These are phyloP conservation scores for Elsinoe necatrix DNA, from an alignment of 2,329 filamentous ascomycete genomes.

Conservation along the genomic window DNA sequence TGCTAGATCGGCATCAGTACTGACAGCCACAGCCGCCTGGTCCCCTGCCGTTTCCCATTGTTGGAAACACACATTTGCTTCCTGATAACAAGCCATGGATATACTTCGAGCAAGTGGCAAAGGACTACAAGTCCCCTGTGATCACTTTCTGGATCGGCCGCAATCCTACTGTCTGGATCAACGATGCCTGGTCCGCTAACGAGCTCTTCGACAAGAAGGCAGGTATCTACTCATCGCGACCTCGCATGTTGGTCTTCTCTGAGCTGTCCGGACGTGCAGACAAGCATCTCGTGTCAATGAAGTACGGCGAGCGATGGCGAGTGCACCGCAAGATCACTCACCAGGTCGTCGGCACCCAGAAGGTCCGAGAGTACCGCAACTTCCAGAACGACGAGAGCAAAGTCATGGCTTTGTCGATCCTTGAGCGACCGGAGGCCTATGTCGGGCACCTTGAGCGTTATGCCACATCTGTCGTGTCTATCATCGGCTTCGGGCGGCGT, in stretches of 20 bases:
- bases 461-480: conserved; percentile 47
- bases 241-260: conserved; percentile 38
- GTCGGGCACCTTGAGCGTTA: conserved; percentile 47
- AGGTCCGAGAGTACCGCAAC: conserved; percentile 44
- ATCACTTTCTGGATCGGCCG: conserved; percentile 44
- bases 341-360: conserved; percentile 46
- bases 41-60: conserved; percentile 38
- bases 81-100: conserved; percentile 33
- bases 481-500: conserved; percentile 50
- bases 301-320: conserved; percentile 33
- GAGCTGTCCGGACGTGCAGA: conserved; percentile 22
- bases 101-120: conserved; percentile 38
- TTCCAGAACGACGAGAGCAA: conserved; percentile 53
- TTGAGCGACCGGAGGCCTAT: conserved; percentile 39
- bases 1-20: background rate
- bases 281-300: conserved; percentile 37
- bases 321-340: conserved; percentile 45
- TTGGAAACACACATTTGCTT: conserved; percentile 35
- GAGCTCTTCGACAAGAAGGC: conserved; percentile 41
- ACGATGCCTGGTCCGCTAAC: conserved; percentile 36
- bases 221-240: conserved; percentile 37
- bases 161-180: conserved; percentile 39
- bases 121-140: conserved; percentile 36
- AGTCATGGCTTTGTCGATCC: conserved; percentile 45
- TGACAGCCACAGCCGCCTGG: conserved; percentile 34